Evolutionary conservation across 2,329 filamentous ascomycete genomes (phyloP), one percentile per base, ranked within the genome.

Genomic region (Davidsoniella virescens): DNA sequence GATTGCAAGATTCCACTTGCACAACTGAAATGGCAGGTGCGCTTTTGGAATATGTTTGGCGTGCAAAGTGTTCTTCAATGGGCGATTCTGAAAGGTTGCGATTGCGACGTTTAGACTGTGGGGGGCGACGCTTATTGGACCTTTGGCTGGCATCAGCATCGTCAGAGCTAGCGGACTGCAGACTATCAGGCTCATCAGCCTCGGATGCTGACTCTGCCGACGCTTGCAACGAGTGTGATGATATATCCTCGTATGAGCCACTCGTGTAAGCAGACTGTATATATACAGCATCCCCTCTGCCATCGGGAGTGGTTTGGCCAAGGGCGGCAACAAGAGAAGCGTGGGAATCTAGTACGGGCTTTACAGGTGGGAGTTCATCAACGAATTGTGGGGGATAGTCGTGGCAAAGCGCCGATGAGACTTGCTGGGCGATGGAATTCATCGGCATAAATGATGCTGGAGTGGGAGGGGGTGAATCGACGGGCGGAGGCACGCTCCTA

Each of bases 151-250:
- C 33, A 37, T 36, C 10, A 17, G 14, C 25, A 44, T 49, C 47
- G 26, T 44, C 47, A 14, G 39, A 6, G 38, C 33, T 49, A 9
- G 38, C 38, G 16, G 44, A 52, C 17, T 51, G 37, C 5, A 47
- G 17, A 44, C 44, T 52, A 14, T 23, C 29, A 8, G 50, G 29
- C 40, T 47, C 44, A 45, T 52, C 50, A 39, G 44, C 18, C 14
- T 52, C 50, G 2, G 45, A 52, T n/a, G 50, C 38, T n/a, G 44
- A 52, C 9, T 47, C 38, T 9, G 39, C 44, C 14, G 49, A 44
- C 14, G 44, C 44, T 5, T 29, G 44, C 18, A 52, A 20, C 20
- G 50, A 46, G 5, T 44, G 44, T n/a, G 50, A 44, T 5, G 44
- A 47, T 4, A 39, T 38, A 9, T 48, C 37, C 8, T 33, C 26